Percentiles rank a stretch among this genome's conserved stretches.
Evolutionary conservation across 2,329 filamentous ascomycete species (phyloP).

Genomic region (Aspergillus awamori): DNA sequence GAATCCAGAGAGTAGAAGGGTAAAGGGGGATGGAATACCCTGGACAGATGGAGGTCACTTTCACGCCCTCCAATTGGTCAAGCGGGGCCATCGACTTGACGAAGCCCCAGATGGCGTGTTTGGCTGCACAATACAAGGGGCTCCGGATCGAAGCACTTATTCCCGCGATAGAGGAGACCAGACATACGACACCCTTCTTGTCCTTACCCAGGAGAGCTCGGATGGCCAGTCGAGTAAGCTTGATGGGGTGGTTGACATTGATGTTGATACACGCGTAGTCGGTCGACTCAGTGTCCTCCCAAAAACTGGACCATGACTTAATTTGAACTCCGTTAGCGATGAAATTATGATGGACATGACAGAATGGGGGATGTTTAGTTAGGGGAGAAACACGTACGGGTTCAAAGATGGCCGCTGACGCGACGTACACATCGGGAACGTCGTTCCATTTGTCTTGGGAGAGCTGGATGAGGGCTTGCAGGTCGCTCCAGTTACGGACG

Average conservation of each 20-base stretch:
- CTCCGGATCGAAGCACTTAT: neutral
- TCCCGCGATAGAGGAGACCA: constrained; percentile 2
- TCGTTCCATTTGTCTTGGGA: constrained; percentile 1
- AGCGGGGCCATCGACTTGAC: neutral
- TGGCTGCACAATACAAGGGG: constrained; percentile 11
- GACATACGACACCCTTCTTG: constrained; percentile 11
- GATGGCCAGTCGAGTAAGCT: constrained; percentile 13
- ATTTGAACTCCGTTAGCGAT: neutral
- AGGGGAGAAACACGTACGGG: neutral
- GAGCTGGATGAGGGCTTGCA: neutral
- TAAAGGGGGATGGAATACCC: neutral
- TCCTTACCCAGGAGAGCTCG: constrained; percentile 2
- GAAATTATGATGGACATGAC: neutral
- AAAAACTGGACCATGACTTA: constrained; percentile 9
- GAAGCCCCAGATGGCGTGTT: constrained; percentile 15
- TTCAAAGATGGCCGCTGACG: constrained; percentile 12
- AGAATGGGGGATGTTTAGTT: no score
- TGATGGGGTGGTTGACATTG: constrained; percentile 12
- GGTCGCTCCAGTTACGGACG: constrained; percentile 6
- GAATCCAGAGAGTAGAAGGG: neutral
- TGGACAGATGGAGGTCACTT: constrained; percentile 11
- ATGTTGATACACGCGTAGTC: constrained; percentile 8
- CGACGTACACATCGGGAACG: constrained; percentile 9
- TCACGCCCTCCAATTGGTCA: constrained; percentile 10
- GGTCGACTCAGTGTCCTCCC: constrained; percentile 7